Evolutionary conservation across 305 asterid species (phyloP).

Genomic region (Coffea humblotiana): DNA sequence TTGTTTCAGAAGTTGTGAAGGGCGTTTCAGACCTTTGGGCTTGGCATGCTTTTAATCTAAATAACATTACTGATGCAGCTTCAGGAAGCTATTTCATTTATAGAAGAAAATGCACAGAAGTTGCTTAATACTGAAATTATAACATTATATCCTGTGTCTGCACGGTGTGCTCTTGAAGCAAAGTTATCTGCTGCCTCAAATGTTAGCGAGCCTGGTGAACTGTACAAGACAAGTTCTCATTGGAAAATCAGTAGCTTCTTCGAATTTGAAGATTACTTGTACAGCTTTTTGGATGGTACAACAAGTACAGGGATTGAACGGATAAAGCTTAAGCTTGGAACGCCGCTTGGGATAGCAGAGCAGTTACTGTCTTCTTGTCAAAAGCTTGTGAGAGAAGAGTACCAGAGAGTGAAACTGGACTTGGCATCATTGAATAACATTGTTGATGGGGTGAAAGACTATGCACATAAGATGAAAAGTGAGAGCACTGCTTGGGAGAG

Average conservation of each 20-base stretch:
- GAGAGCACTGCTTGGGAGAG: conserved; percentile 85
- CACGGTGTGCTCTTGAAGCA: conserved; percentile 86
- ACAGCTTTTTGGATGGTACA: conserved; percentile 81
- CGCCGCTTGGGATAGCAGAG: conserved; percentile 86
- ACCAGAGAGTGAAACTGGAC: conserved; percentile 68
- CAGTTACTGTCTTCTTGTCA: conserved; percentile 75
- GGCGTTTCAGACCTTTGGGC: conserved; percentile 9
- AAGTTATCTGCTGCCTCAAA: conserved; percentile 56
- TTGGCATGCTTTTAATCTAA: conserved; percentile 23
- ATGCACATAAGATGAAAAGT: conserved; percentile 62
- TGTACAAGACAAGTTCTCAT: conserved; percentile 37
- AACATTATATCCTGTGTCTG: conserved; percentile 79
- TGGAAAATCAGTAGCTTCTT: conserved; percentile 58
- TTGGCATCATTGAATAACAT: conserved; percentile 60
- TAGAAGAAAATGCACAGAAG: conserved; percentile 72
- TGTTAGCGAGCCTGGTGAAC: conserved; percentile 35
- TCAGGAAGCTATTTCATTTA: conserved; percentile 77
- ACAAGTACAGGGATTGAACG: conserved; percentile 82
- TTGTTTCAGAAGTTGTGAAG: conserved; percentile 9
- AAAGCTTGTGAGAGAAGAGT: conserved; percentile 67
- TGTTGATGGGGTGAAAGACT: conserved; percentile 59
- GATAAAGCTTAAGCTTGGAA: conserved; percentile 88
- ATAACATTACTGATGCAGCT: conserved; percentile 54
- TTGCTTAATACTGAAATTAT: conserved; percentile 72
- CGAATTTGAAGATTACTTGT: conserved; percentile 75